phyloP scores from a whole-genome alignment of 345 rosid genomes.

The Salix caprea region DNA sequence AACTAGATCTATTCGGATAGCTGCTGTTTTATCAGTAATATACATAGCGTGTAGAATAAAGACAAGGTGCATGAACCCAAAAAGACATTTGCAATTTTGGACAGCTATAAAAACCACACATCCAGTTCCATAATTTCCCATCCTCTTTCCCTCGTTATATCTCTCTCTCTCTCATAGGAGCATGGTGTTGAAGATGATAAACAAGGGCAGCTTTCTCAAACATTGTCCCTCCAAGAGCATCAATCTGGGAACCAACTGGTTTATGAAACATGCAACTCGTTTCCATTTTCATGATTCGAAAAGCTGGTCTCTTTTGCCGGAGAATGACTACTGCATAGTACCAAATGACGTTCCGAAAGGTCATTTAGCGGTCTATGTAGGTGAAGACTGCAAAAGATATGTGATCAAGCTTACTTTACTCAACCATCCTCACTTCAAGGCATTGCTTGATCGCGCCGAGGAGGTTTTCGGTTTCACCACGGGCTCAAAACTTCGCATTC shows the following conservation, averaged over 20 bases:
- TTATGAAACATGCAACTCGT: neutral
- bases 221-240: neutral
- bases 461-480: slow-evolving; percentile 26
- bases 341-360: slow-evolving; percentile 43
- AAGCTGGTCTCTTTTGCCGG: neutral
- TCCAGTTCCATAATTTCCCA: neutral
- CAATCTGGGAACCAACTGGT: neutral
- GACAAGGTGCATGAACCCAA: neutral
- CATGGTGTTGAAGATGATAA: neutral
- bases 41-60: neutral
- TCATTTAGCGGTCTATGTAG: slow-evolving; percentile 35
- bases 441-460: slow-evolving; percentile 34
- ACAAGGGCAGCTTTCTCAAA: slow-evolving; percentile 4
- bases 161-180: neutral
- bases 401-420: slow-evolving; percentile 26
- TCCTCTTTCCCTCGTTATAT: too few relatives aligned
- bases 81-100: neutral
- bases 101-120: neutral
- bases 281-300: neutral
- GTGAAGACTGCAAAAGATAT: slow-evolving; percentile 35
- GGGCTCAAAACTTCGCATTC: slow-evolving; percentile 28
- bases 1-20: neutral
- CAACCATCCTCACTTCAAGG: slow-evolving; percentile 31
- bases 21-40: neutral
- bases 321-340: neutral